These are phyloP conservation scores for Microglena sp. DNA, from an alignment of 139 green algal species.

Conservation along the genomic window DNA sequence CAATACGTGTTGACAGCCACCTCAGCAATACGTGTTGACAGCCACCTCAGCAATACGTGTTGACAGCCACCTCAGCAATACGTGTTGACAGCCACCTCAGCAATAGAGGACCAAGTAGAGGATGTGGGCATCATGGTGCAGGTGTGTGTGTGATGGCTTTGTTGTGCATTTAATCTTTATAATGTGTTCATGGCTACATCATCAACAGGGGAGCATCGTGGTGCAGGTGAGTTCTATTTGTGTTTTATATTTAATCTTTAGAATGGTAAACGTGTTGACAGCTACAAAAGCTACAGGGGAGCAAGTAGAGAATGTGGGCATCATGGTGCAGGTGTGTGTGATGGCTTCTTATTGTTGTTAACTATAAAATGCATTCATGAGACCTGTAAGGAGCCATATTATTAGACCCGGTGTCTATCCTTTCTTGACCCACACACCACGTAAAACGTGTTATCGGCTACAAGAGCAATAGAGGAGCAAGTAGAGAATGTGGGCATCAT, in stretches of 20 bases:
- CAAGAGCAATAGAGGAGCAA: constrained; percentile 13
- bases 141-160: constrained; percentile 7
- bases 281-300: neutral
- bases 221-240: too few species aligned
- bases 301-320: constrained; percentile 2
- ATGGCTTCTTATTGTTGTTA: too few species aligned
- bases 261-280: neutral
- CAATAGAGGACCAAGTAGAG: constrained; percentile 17
- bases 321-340: neutral
- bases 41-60: too few species aligned
- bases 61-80: too few species aligned
- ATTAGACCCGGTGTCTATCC: too few species aligned
- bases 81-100: constrained; percentile 23
- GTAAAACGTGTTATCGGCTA: constrained; percentile 45
- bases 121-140: constrained; percentile 25
- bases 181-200: neutral
- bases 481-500: constrained; percentile 17
- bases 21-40: too few species aligned
- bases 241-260: neutral
- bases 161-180: neutral
- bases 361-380: too few species aligned
- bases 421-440: too few species aligned
- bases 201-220: too few species aligned
- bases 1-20: too few species aligned
- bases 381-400: too few species aligned